A percentile compares a stretch with the other conserved stretches of the same genome.
phyloP scores from a whole-genome alignment of 805 yeast species.

The Kodamaea restingae region DNA sequence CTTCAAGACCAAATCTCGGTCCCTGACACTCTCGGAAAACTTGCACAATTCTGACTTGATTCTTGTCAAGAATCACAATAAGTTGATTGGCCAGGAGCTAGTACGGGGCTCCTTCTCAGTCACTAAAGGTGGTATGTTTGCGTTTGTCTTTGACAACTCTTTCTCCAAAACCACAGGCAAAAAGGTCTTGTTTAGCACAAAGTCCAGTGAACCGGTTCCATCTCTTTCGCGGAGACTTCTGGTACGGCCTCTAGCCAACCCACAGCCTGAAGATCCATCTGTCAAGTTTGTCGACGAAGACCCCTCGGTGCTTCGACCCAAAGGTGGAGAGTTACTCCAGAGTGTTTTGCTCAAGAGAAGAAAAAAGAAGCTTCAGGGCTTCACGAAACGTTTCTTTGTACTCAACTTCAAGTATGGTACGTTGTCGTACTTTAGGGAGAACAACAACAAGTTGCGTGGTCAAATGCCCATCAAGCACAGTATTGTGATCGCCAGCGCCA shows the following conservation, averaged over 20 bases:
- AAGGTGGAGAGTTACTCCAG: conserved; percentile 69
- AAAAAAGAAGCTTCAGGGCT: conserved; percentile 82
- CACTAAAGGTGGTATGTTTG: conserved; percentile 64
- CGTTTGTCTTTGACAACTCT: conserved; percentile 89
- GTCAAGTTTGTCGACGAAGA: too few species aligned
- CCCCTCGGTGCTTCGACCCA: conserved; percentile 30
- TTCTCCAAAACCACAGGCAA: conserved; percentile 83
- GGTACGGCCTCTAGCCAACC: conserved; percentile 1
- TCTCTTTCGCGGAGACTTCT: conserved; percentile 2
- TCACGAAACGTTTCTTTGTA: conserved; percentile 77
- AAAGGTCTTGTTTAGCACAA: conserved; percentile 62
- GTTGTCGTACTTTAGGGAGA: conserved; percentile 74
- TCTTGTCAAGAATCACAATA: conserved; percentile 56
- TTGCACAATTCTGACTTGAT: conserved; percentile 41
- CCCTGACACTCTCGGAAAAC: conserved; percentile 35
- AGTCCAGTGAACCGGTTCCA: conserved; percentile 12
- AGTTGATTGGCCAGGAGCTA: conserved; percentile 51
- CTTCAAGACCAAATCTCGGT: conserved; percentile 33
- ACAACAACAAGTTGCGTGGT: conserved; percentile 75
- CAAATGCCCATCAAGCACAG: conserved; percentile 84
- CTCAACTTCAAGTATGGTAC: conserved; percentile 80
- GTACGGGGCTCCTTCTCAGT: conserved; percentile 61
- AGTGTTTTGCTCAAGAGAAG: conserved; percentile 75
- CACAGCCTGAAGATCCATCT: conserved; percentile 9
- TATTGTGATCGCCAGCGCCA: conserved; percentile 74